phyloP scores from a whole-genome alignment of 1,139 yeast genomes.

The Sugiyamaella xylanicola region DNA sequence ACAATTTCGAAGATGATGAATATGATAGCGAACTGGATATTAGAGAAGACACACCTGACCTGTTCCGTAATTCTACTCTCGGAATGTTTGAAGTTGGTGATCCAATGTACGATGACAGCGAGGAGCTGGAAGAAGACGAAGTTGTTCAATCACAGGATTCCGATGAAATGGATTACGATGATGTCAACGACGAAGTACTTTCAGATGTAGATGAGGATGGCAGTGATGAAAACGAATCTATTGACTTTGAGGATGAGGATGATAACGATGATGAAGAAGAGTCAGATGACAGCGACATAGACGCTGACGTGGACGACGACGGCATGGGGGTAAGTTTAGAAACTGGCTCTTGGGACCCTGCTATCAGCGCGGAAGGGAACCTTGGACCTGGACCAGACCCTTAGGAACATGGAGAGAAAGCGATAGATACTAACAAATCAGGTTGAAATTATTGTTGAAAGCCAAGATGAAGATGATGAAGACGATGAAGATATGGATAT shows the following conservation, averaged over 20 bases:
- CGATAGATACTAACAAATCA: conserved; percentile 13
- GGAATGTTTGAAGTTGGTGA: conserved; percentile 93
- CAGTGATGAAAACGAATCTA: conserved; percentile 28
- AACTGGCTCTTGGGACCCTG: not conserved
- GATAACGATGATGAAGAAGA: conserved; percentile 43
- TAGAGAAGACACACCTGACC: conserved; percentile 77
- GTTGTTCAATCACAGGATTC: conserved; percentile 29
- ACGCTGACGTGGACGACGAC: conserved; percentile 39
- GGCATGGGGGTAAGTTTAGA: conserved; percentile 37
- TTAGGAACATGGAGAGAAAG: too few species aligned
- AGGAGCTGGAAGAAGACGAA: conserved; percentile 39
- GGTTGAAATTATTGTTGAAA: conserved; percentile 34
- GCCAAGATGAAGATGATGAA: conserved; percentile 40
- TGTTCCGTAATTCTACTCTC: conserved; percentile 81
- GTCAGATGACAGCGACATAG: conserved; percentile 40
- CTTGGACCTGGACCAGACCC: too few species aligned
- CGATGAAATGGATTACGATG: conserved; percentile 39
- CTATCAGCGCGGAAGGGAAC: conserved; percentile 13
- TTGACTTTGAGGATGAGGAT: conserved; percentile 25
- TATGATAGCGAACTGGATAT: conserved; percentile 46
- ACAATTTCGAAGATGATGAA: conserved; percentile 54
- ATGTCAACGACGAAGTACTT: conserved; percentile 38
- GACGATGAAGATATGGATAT: conserved; percentile 43
- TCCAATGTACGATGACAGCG: conserved; percentile 64
- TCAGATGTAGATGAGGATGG: conserved; percentile 44